Conservation (phyloP, 495 filamentous ascomycete genomes). For the Penicillium manginii region DNA sequence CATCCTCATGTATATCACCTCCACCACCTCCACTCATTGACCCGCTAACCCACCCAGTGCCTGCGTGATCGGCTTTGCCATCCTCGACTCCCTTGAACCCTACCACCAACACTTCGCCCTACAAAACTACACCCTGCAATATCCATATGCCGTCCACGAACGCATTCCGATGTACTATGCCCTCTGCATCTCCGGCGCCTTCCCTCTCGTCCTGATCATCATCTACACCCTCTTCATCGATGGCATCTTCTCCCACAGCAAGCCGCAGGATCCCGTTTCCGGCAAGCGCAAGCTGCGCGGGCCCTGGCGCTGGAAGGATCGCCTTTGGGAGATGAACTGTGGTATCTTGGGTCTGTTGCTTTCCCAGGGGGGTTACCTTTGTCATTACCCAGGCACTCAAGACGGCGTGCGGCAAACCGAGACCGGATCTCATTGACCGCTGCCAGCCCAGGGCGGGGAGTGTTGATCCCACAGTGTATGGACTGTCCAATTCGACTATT, state of each 20-base stretch:
- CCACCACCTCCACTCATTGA: constrained; percentile 26
- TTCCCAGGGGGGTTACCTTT: constrained; percentile 67
- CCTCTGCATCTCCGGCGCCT: constrained; percentile 56
- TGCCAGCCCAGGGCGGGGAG: constrained; percentile 57
- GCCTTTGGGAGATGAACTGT: constrained; percentile 82
- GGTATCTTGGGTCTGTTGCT: constrained; percentile 75
- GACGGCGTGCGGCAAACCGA: constrained; percentile 83
- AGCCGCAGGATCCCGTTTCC: constrained; percentile 42
- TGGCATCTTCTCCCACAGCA: constrained; percentile 67
- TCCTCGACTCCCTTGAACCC: constrained; percentile 58
- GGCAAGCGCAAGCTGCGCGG: constrained; percentile 61
- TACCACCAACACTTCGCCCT: constrained; percentile 65
- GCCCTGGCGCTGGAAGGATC: constrained; percentile 65
- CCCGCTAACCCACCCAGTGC: constrained; percentile 25
- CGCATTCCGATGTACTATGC: constrained; percentile 66
- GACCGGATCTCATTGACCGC: constrained; percentile 77
- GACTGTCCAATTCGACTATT: constrained; percentile 67
- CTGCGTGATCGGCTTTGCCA: constrained; percentile 57
- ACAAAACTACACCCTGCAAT: constrained; percentile 63
- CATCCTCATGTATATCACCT: constrained; percentile 58
- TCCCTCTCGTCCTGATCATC: constrained; percentile 68
- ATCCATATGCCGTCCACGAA: constrained; percentile 75
- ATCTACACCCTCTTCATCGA: constrained; percentile 75
- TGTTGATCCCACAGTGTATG: constrained; percentile 41
- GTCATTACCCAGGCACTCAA: constrained; percentile 83